phyloP scores from a whole-genome alignment of 805 yeast species.

The Wickerhamomyces tratensis region DNA sequence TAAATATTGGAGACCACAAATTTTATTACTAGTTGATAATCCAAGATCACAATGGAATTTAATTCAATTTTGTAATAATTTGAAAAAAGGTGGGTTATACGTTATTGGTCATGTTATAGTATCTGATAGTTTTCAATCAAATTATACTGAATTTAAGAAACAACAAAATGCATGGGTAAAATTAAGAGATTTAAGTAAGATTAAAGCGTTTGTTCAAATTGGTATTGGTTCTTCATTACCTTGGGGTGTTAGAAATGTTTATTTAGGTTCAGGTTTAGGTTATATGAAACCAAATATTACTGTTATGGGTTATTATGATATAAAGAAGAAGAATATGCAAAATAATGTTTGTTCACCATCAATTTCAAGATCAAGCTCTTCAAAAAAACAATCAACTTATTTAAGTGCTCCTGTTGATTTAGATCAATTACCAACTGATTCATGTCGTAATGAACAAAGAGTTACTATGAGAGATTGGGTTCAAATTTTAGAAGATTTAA shows the following conservation, averaged over 20 bases:
- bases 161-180: conserved; percentile 80
- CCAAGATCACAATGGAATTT: conserved; percentile 90
- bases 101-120: conserved; percentile 87
- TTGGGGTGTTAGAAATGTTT: conserved; percentile 94
- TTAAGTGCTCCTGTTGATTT: conserved; percentile 18
- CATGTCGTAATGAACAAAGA: conserved; percentile 59
- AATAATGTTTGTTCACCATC: background rate
- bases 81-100: conserved; percentile 93
- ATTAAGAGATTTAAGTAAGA: conserved; percentile 62
- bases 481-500: conserved; percentile 79
- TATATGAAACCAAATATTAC: conserved; percentile 97
- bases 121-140: conserved; percentile 48
- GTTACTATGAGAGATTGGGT: conserved; percentile 82
- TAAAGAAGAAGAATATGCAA: conserved; percentile 20
- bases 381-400: conserved; percentile 2
- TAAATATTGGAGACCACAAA: conserved; percentile 97
- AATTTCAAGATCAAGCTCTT: conserved; percentile 3
- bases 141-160: conserved; percentile 57
- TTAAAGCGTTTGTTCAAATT: conserved; percentile 92
- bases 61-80: conserved; percentile 85
- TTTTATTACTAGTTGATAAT: conserved; percentile 77
- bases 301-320: conserved; percentile 81
- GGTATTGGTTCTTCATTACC: conserved; percentile 79
- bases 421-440: conserved; percentile 68
- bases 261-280: conserved; percentile 91